Evolutionary conservation across 495 filamentous ascomycete genomes (phyloP), one percentile per base, ranked within the genome.

Genomic region (Pseudotulostoma volvatum): DNA sequence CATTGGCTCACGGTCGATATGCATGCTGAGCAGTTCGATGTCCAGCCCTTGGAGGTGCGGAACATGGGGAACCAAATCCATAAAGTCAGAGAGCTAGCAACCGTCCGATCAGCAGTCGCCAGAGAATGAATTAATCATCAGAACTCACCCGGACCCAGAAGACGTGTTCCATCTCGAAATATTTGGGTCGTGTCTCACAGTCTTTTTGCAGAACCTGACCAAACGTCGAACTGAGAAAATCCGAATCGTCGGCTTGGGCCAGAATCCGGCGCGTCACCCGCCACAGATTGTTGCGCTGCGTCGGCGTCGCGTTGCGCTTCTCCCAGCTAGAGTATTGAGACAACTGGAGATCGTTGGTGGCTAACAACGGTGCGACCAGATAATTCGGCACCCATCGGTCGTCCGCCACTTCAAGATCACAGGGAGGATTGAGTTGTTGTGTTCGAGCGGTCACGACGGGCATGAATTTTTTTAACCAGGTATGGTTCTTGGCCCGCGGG

Each of bases 371-470:
- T 13, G 81, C 80, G 40, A 76, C 76, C 48, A 86, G 70, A 33
- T 79, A 76, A 44, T 84, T 86, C 19, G 81, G 72, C 46, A 85
- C 62, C 79, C 81, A 87, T 53, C 73, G 68, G 46, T 86, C 81
- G 17, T 64, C 56, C 4, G 61, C 60, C 31, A 62, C 41, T 17
- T 69, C 59, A 18, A 37, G 36, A 14, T 43, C 46, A 49, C 62
- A 70, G 15, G 40, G 41, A 20, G 63, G 56, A 25, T 71, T 58
- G 15, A 73, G 55, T 35, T 72, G 65, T 21, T 50, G 42, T 8
- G 63, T 68, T 32, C 58, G 56, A 9, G 61, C 69, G 28, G 66
- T 71, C 13, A 63, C 63, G 7, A 74, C 47, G 13, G 70, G 70
- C 46, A 71, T 59, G 44, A 67, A 73, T 37, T 64, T 63, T 34